Conservation (phyloP, 2,329 filamentous ascomycete genomes). For the Trichoderma atrobrunneum region DNA sequence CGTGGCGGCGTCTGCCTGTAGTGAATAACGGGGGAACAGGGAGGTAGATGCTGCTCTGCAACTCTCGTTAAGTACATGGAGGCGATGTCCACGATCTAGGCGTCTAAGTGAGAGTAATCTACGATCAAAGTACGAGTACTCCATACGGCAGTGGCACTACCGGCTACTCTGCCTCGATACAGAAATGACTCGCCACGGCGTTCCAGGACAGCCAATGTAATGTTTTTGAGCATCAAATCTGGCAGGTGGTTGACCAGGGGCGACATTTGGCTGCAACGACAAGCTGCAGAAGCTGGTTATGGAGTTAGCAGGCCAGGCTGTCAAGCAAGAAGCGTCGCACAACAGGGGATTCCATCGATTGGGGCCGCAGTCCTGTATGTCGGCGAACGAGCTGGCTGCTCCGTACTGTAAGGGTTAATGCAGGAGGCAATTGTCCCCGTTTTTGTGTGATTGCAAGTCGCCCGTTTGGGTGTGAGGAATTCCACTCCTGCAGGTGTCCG, state of each 20-base stretch:
- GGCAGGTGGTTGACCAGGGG: background rate
- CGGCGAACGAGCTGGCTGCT: slow-evolving; percentile 8
- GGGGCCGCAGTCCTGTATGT: background rate
- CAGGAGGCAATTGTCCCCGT: slow-evolving; percentile 5
- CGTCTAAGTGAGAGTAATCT: background rate
- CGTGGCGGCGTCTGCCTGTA: slow-evolving; percentile 11
- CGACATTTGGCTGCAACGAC: slow-evolving; percentile 7
- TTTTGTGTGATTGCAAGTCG: background rate
- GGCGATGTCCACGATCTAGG: background rate
- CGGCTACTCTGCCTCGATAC: background rate
- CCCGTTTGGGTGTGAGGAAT: slow-evolving; percentile 1
- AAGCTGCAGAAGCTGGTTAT: slow-evolving; percentile 4
- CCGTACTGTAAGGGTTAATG: slow-evolving; percentile 5
- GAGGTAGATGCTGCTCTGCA: background rate
- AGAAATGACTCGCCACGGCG: background rate
- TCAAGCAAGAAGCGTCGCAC: slow-evolving; percentile 14
- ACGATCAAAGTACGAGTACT: background rate
- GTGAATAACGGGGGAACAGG: slow-evolving; percentile 1
- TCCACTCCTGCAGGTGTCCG: slow-evolving; percentile 13
- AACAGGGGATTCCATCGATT: slow-evolving; percentile 11
- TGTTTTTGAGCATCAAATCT: background rate
- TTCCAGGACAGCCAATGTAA: background rate
- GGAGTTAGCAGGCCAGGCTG: background rate
- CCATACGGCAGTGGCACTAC: background rate
- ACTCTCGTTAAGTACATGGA: background rate